Base-by-base conservation (phyloP, 257 asterid genomes). In the Solanum bulbocastanum region DNA sequence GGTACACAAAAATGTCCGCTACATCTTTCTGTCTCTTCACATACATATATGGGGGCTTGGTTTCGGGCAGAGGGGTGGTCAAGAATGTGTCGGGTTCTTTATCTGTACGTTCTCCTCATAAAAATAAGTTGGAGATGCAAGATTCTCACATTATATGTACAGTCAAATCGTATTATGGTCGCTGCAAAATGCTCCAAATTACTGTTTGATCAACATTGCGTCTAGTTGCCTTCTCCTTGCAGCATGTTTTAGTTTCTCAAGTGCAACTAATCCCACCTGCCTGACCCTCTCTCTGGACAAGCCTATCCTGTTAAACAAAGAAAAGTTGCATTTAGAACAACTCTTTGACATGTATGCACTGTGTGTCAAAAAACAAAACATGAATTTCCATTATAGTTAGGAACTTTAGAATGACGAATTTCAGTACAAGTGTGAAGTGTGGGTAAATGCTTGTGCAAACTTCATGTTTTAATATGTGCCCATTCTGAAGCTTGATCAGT, bases 241-340 rank as follows among this genome's bases (percentile, higher is more conserved):
- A 86, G 98, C 98, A 88, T 91, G 94, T 90, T 96, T 97, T 91
- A 97, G 91, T 91, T 96, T 96, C 98, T 97, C 98, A 23, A 95
- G 92, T 14, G 99, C 98, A 71, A 96, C 98, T 23, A 96, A 98
- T 56, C 99, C 99, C 66, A 97, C 98, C 93, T 97, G 98, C 93
- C 99, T 92, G 32, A 95, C 98, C 91, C 99, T 93, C 92, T 97
- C 99, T 87, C 99, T 91, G 2, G 99, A 97, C 92, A 97, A 91
- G 84, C 99, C 98, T 42, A 97, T 97, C 93, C 99, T 97, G 98
- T 90, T 90, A 89, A 88, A 36, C 58, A 62, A 10, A 84, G 66
- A 22, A 5, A 52, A 15, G 12, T 37, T 23, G 18, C 37, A 90
- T 37, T 60, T 86, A 49, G 23, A 76, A 58, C 66, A 22, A 58